Conservation (phyloP, 305 asterid species). For the Fraxinus floribunda region DNA sequence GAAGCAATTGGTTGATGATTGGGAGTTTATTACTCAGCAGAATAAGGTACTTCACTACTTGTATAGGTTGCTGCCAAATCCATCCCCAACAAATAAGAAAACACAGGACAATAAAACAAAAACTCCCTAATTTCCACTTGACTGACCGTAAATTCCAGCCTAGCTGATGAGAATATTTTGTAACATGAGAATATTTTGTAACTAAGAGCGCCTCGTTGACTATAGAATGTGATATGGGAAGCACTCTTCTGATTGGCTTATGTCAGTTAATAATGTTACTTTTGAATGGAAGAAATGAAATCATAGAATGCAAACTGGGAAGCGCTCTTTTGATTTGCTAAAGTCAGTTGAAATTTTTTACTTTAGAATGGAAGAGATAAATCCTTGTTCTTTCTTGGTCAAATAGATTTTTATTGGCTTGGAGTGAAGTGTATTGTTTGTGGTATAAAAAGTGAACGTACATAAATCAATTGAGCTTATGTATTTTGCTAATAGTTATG, state of each 20-base stretch:
- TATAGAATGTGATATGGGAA: neutral
- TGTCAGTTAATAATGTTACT: neutral
- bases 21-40: conserved; percentile 79
- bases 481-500: neutral
- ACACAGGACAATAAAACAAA: neutral
- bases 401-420: neutral
- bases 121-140: neutral
- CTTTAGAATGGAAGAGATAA: neutral
- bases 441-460: neutral
- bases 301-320: conserved; percentile 1
- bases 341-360: conserved; percentile 2
- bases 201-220: neutral
- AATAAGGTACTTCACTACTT: conserved; percentile 57
- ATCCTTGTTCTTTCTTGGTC: neutral
- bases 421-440: neutral
- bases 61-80: neutral
- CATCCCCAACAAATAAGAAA: neutral
- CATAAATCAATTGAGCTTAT: neutral
- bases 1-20: conserved; percentile 77
- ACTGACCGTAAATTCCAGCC: neutral
- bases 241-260: conserved; percentile 3
- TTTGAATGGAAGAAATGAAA: neutral
- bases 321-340: conserved; percentile 2
- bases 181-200: neutral
- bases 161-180: neutral